phyloP scores from a whole-genome alignment of 2,329 filamentous ascomycete species.

The Sphaerulina populicola region DNA sequence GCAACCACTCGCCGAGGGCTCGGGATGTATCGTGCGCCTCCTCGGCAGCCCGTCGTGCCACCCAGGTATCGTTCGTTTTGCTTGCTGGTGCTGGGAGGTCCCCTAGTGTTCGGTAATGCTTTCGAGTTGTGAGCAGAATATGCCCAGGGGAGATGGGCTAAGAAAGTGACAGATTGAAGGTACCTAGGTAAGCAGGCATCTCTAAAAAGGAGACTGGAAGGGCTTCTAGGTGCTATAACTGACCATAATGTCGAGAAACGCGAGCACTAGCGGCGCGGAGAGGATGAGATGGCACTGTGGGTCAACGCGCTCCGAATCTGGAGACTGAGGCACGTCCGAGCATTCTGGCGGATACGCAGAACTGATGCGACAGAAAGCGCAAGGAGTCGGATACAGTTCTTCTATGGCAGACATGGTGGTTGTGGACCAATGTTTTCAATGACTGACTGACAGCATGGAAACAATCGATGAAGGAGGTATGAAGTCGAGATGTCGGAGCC shows the following conservation, averaged over 20 bases:
- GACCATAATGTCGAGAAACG: constrained; percentile 80
- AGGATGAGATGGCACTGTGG: constrained; percentile 56
- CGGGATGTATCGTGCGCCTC: constrained; percentile 21
- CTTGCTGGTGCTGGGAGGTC: constrained; percentile 44
- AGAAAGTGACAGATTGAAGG: no score
- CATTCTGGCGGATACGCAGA: constrained; percentile 44
- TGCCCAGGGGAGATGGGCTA: constrained; percentile 70
- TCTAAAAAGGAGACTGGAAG: no score
- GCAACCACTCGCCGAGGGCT: constrained; percentile 48
- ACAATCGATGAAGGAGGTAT: background rate
- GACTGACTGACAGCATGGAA: background rate
- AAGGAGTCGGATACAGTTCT: constrained; percentile 39
- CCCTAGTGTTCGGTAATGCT: constrained; percentile 68
- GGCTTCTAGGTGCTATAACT: no score
- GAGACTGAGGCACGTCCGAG: constrained; percentile 28
- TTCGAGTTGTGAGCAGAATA: constrained; percentile 68
- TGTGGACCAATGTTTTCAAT: background rate
- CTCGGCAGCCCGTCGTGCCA: constrained; percentile 12
- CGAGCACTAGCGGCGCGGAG: constrained; percentile 66
- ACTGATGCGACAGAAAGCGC: constrained; percentile 54
- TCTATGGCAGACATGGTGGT: constrained; percentile 17
- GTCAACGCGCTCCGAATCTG: constrained; percentile 27
- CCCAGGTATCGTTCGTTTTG: constrained; percentile 13
- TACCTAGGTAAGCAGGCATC: no score
- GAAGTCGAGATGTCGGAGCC: constrained; percentile 2